Base-by-base conservation (phyloP, 768 basidiomycete species). In the Russula compacta region DNA sequence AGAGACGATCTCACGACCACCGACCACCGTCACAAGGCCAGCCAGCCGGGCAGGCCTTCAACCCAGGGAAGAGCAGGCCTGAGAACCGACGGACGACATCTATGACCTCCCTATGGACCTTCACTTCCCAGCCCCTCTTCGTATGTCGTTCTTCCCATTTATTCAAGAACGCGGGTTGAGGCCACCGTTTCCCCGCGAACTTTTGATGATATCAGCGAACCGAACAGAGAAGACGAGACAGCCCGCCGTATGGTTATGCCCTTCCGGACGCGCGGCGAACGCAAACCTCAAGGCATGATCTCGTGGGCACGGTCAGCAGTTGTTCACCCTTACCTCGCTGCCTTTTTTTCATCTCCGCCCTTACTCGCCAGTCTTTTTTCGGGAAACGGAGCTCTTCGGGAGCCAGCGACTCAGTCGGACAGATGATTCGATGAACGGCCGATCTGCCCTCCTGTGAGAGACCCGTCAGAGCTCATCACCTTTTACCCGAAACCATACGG, bases 261-360 rank as follows among this genome's bases (percentile, higher is more conserved):
- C 60, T n/a, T 32, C 47, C 43, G 44, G 35, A 49, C 33, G 9
- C 59, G 19, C 43, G 42, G 60, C 38, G 43, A 52, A 57, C 56
- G 21, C 61, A 58, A 58, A 32, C 61, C 61, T 58, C 60, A 61
- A 61, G 60, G 60, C 60, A 17, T 17, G 33, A 35, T 43, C 58
- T 61, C 46, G 24, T 58, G 35, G 46, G 32, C 38, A 9, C 33
- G 42, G 24, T 19, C 59, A 55, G 38, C 59, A 58, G 36, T 56
- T 54, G 35, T n/a, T 50, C 49, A 21, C 49, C 33, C 50, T 33
- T 35, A 24, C 29, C 60, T 39, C 36, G n/a, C 60, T 60, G 51
- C 55, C 52, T 53, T 47, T 44, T 55, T 57, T 58, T 63, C 56
- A 58, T 58, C 52, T 58, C 57, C 61, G 56, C 56, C 43, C 36